Conservation (phyloP, 2,329 filamentous ascomycete genomes). For the Aspergillus tanneri region DNA sequence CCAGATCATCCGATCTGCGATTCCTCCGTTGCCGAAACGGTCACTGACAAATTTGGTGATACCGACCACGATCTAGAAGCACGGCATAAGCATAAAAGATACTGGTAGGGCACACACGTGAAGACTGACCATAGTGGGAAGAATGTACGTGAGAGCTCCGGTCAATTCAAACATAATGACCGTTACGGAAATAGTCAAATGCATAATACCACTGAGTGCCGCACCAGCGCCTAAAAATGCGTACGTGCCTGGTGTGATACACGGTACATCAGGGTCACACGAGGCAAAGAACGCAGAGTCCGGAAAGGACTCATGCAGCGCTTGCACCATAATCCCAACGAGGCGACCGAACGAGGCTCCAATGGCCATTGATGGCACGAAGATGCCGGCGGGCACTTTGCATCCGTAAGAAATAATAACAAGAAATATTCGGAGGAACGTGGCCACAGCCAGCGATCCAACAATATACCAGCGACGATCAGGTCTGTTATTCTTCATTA, state of each 20-base stretch:
- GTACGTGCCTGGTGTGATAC: conserved; percentile 96
- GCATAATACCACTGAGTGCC: conserved; percentile 94
- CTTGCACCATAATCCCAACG: conserved; percentile 91
- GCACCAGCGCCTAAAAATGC: conserved; percentile 92
- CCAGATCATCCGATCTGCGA: conserved; percentile 98
- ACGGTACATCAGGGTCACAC: conserved; percentile 87
- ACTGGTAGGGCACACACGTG: neutral
- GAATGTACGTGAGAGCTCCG: conserved; percentile 92
- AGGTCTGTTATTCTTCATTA: conserved; percentile 39
- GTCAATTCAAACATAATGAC: conserved; percentile 99
- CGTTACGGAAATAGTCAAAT: conserved; percentile 92
- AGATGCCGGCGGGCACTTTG: conserved; percentile 96
- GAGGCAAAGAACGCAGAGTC: conserved; percentile 79
- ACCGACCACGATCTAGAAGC: conserved; percentile 80
- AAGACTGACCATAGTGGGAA: conserved; percentile 77
- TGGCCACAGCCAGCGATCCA: conserved; percentile 73
- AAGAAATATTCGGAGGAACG: conserved; percentile 74
- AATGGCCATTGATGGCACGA: conserved; percentile 96
- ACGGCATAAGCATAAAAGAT: neutral
- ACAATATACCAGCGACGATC: conserved; percentile 76
- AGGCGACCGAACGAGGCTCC: conserved; percentile 91
- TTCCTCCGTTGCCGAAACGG: conserved; percentile 90
- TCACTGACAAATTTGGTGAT: conserved; percentile 93
- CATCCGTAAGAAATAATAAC: conserved; percentile 97
- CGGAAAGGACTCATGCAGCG: conserved; percentile 80